Evolutionary conservation across 2,329 filamentous ascomycete species (phyloP).

Genomic region (Incumbomyces lentus): DNA sequence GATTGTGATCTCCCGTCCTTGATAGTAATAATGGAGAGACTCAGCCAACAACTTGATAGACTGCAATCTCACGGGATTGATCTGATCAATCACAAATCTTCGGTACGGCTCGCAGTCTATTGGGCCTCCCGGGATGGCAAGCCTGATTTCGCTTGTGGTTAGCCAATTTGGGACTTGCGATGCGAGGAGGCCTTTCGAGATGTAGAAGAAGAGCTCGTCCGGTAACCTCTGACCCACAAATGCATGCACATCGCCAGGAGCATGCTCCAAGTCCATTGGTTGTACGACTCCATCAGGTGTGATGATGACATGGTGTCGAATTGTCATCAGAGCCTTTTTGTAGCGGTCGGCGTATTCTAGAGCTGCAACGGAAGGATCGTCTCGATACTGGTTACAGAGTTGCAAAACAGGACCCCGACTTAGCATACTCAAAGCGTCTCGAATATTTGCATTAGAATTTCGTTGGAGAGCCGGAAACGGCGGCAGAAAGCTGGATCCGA

Average conservation of each 20-base stretch:
- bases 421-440: slow-evolving; percentile 69
- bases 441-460: slow-evolving; percentile 46
- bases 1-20: slow-evolving; percentile 65
- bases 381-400: slow-evolving; percentile 67
- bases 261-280: slow-evolving; percentile 60
- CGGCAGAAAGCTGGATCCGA: slow-evolving; percentile 69
- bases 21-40: slow-evolving; percentile 71
- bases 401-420: slow-evolving; percentile 57
- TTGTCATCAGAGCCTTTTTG: slow-evolving; percentile 70
- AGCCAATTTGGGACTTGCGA: slow-evolving; percentile 72
- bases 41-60: slow-evolving; percentile 69
- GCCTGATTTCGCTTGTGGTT: slow-evolving; percentile 64
- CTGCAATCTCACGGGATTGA: slow-evolving; percentile 65
- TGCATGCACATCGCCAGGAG: slow-evolving; percentile 75
- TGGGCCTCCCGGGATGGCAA: slow-evolving; percentile 78
- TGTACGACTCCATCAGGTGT: slow-evolving; percentile 65
- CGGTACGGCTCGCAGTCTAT: slow-evolving; percentile 71
- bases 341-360: slow-evolving; percentile 76
- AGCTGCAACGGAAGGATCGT: slow-evolving; percentile 62
- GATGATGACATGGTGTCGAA: slow-evolving; percentile 81
- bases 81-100: slow-evolving; percentile 61
- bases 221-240: slow-evolving; percentile 85
- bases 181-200: slow-evolving; percentile 72
- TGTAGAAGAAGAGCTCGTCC: slow-evolving; percentile 80
- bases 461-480: slow-evolving; percentile 69